Base-by-base conservation (phyloP, 1,284 basidiomycete genomes). In the Exobasidium cylindrosporum region DNA sequence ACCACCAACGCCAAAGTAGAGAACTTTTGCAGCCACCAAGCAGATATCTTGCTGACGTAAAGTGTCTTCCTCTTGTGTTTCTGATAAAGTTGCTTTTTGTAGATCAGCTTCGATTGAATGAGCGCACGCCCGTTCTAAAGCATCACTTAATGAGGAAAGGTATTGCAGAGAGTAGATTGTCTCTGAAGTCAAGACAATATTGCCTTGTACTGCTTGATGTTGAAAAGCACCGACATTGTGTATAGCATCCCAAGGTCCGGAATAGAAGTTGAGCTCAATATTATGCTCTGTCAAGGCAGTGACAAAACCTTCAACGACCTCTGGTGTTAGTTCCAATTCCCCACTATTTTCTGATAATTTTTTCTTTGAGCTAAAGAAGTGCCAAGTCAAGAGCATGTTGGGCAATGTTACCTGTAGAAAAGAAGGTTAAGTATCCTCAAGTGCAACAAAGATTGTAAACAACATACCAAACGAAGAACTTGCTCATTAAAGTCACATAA, bases 1-100 rank as follows among this genome's bases (percentile, higher is more conserved):
- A 0, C 94, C 94, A 0, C 95, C 95, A 2, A 97, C 93, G 17
- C 95, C 95, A 81, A 97, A 97, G 79, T 98, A 97, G 29, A 97
- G 82, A 10, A 92, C 84, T 81, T 94, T 97, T n/a, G 88, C 88
- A 0, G 91, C 90, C 2, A 92, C 87, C 13, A 93, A 84, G 72
- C 88, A 89, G 7, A 85, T 47, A 31, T 55, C 49, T 3, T 31
- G 14, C 4, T 28, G 50, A 24, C 32, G 40, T 40, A 23, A 35
- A 28, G 56, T 30, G 21, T 17, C 58, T 57, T 50, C 50, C 40
- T 45, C n/a, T 24, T 30, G 11, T 17, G 26, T 28, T 32, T 50
- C 21, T 50, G 5, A 4, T 17, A 40, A 17, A 10, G 35, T 40
- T 40, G 35, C 17, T 23, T 50, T 50, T 50, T 50, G 47, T 14